Base-by-base conservation (phyloP, 176 grass and related monocot genomes). In the Aechmea fasciata region DNA sequence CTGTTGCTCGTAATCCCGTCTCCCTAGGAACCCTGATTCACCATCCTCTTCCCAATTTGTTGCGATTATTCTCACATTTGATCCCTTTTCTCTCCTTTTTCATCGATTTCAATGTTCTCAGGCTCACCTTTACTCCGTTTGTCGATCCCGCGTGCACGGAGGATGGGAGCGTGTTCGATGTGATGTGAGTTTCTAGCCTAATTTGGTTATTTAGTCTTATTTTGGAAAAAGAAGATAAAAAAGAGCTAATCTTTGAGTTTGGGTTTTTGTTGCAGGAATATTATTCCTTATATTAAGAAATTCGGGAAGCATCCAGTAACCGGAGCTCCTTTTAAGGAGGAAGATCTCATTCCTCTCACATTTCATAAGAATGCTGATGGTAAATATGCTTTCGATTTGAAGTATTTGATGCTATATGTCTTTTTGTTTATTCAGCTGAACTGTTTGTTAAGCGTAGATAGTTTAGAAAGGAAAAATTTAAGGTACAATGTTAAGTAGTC, bases 351-450 rank as follows among this genome's bases (percentile, higher is more conserved):
- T 73, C 86, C 89, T 80, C 89, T 97, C 57, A 90, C 62, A 3
- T 92, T 92, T 69, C 93, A 97, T 63, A 97, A 97, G 76, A 97
- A 97, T 81, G 73, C 93, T 49, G 93, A 97, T 24, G 89, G 93
- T 97, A 74, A 22, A 78, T 72, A 62, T 63, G 54, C 11, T 28
- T 70, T 47, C 28, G 49, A 3, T 54, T 10, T 50, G 47, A 52
- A 49, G 2, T 54, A 50, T 64, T 47, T 64, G 20, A 22, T 69
- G 59, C 29, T 19, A 11, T 8, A 59, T 66, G 9, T 77, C 63
- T 12, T 55, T 22, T 19, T 70, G 28, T 70, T 75, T 53, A 29
- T 2, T 59, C 11, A 24, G 23, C 3, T 41, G 33, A 41, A 7
- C 33, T 41, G 33, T 41, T 41, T 41, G 3, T 41, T 41, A 41